Percentiles rank a stretch among this genome's conserved stretches.
Evolutionary conservation across 805 yeast species (phyloP).

Genomic region (Kodamaea lidongshanica): DNA sequence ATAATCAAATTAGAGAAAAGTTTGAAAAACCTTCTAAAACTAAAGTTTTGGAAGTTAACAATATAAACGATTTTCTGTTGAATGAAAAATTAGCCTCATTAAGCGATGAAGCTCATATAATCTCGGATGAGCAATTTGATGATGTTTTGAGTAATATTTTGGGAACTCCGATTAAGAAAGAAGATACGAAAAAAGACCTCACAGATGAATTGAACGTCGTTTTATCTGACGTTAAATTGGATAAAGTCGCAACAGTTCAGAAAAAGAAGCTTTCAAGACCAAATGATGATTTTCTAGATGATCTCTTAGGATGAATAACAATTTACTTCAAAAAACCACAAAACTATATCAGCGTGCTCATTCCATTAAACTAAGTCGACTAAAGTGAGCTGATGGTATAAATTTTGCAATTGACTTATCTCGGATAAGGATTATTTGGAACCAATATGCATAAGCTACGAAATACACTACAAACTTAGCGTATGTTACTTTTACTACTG

Average conservation of each 20-base stretch:
- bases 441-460: too few relatives aligned
- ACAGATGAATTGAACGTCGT: constrained; percentile 1
- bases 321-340: too few relatives aligned
- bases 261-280: constrained; percentile 3
- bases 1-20: constrained; percentile 22
- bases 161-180: constrained; percentile 3
- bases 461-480: too few relatives aligned
- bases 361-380: too few relatives aligned
- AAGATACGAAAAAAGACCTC: constrained; percentile 1
- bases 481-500: too few relatives aligned
- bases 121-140: constrained; percentile 4
- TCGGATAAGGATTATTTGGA: too few relatives aligned
- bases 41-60: constrained; percentile 32
- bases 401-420: too few relatives aligned
- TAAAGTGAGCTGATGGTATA: too few relatives aligned
- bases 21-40: constrained; percentile 15
- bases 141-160: constrained; percentile 5
- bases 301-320: constrained; percentile 13
- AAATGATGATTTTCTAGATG: constrained; percentile 14
- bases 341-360: too few relatives aligned
- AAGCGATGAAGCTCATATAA: not conserved
- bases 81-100: constrained; percentile 16
- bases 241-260: constrained; percentile 4
- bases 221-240: not conserved
- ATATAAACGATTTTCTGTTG: constrained; percentile 22